phyloP scores from a whole-genome alignment of 768 basidiomycete genomes.

The Hypholoma fasciculare region DNA sequence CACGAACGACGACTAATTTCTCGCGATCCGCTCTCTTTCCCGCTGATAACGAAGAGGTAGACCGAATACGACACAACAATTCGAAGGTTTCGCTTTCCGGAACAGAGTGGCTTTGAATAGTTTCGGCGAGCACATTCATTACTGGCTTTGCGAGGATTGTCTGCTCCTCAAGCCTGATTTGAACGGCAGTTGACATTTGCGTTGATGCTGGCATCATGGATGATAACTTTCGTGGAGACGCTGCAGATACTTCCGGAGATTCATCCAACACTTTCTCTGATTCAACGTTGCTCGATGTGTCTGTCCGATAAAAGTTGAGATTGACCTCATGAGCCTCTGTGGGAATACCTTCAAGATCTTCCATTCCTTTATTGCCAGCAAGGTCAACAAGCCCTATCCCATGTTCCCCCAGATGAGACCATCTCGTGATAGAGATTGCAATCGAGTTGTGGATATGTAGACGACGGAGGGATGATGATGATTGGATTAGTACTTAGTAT shows the following conservation, averaged over 20 bases:
- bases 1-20: slow-evolving; percentile 78
- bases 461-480: slow-evolving; percentile 5
- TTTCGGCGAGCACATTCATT: slow-evolving; percentile 79
- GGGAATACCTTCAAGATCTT: slow-evolving; percentile 63
- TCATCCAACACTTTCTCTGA: slow-evolving; percentile 48
- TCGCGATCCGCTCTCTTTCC: slow-evolving; percentile 64
- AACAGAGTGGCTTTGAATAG: slow-evolving; percentile 63
- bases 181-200: slow-evolving; percentile 50
- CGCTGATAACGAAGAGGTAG: slow-evolving; percentile 66
- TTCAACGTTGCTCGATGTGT: slow-evolving; percentile 35
- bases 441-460: slow-evolving; percentile 70
- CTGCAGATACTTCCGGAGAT: slow-evolving; percentile 41
- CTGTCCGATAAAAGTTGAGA: slow-evolving; percentile 79
- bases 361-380: slow-evolving; percentile 51
- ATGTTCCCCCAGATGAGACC: slow-evolving; percentile 81
- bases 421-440: slow-evolving; percentile 85
- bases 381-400: slow-evolving; percentile 77
- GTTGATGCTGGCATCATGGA: slow-evolving; percentile 27
- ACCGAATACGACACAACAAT: slow-evolving; percentile 81
- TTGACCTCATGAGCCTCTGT: slow-evolving; percentile 75
- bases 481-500: not conserved
- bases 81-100: slow-evolving; percentile 87
- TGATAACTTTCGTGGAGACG: slow-evolving; percentile 44
- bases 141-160: slow-evolving; percentile 59
- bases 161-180: slow-evolving; percentile 61